These are phyloP conservation scores for Russula ochroleuca DNA, from an alignment of 768 basidiomycete genomes.

Conservation along the genomic window DNA sequence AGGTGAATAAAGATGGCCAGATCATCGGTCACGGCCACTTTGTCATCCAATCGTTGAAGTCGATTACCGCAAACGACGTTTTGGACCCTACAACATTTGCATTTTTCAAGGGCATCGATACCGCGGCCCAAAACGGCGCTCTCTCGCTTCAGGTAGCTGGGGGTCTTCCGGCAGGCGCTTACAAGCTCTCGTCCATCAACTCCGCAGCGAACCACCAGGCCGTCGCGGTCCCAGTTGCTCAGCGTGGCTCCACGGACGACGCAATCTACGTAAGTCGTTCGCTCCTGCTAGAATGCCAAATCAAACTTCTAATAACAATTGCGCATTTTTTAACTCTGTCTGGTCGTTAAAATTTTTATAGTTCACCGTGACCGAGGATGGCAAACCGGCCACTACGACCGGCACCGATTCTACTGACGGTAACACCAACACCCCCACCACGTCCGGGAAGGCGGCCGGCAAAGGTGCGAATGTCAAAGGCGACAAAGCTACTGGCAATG, in stretches of 20 bases:
- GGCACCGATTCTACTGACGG: too few relatives aligned
- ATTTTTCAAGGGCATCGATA: conserved; percentile 56
- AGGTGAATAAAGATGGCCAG: conserved; percentile 44
- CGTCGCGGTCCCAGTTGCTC: conserved; percentile 37
- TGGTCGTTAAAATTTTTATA: neutral
- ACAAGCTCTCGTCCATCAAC: conserved; percentile 42
- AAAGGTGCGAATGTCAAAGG: neutral
- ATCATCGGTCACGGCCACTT: conserved; percentile 62
- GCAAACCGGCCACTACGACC: neutral
- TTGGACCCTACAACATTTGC: conserved; percentile 48
- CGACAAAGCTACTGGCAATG: neutral
- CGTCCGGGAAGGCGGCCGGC: neutral
- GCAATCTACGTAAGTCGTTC: conserved; percentile 36
- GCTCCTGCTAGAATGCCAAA: neutral
- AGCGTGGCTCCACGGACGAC: conserved; percentile 42
- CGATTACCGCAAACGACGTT: conserved; percentile 42
- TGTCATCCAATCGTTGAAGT: conserved; percentile 50
- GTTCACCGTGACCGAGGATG: neutral
- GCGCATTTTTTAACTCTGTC: neutral
- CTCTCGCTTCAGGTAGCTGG: conserved; percentile 38
- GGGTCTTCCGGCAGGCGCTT: conserved; percentile 44
- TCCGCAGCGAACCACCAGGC: conserved; percentile 43
- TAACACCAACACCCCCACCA: neutral
- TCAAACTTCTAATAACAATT: neutral
- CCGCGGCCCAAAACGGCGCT: conserved; percentile 41